These are phyloP conservation scores for Paecilomyces sp. DNA, from an alignment of 2,329 filamentous ascomycete species.

Conservation along the genomic window DNA sequence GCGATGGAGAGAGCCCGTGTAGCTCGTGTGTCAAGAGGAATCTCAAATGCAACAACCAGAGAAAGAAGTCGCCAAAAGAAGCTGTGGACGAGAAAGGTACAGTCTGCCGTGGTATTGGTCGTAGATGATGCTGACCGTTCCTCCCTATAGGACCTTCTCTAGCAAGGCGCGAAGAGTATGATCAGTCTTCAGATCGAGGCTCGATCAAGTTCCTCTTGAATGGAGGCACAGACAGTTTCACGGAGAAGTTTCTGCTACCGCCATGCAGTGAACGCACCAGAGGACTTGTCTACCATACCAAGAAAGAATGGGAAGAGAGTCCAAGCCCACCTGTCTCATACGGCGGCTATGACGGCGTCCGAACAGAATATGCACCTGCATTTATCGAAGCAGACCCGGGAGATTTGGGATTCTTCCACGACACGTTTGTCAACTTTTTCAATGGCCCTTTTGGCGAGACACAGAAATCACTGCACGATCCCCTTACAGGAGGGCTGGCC, in stretches of 20 bases:
- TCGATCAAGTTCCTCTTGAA: slow-evolving; percentile 43
- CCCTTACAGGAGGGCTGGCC: slow-evolving; percentile 12
- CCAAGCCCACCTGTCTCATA: slow-evolving; percentile 12
- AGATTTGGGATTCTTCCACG: slow-evolving; percentile 24
- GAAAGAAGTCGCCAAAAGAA: slow-evolving; percentile 12
- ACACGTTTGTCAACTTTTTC: slow-evolving; percentile 31
- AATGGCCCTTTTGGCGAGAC: slow-evolving; percentile 26
- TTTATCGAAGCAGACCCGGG: slow-evolving; percentile 18
- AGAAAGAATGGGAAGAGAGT: slow-evolving; percentile 17
- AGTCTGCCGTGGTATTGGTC: not conserved
- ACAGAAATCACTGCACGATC: slow-evolving; percentile 15
- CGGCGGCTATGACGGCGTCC: slow-evolving; percentile 8
- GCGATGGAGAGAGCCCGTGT: slow-evolving; percentile 38
- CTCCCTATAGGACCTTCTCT: slow-evolving; percentile 9
- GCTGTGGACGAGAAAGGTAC: slow-evolving; percentile 14
- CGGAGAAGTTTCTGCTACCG: slow-evolving; percentile 37
- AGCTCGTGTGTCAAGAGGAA: slow-evolving; percentile 38
- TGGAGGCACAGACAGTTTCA: slow-evolving; percentile 39
- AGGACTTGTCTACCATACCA: slow-evolving; percentile 29
- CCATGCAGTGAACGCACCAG: slow-evolving; percentile 30
- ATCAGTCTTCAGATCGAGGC: slow-evolving; percentile 33
- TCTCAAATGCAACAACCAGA: slow-evolving; percentile 31
- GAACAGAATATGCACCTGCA: slow-evolving; percentile 10
- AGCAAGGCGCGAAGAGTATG: slow-evolving; percentile 18
- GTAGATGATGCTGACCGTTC: slow-evolving; percentile 3